Evolutionary conservation across 306 rosid genomes (phyloP).

Genomic region (Quercus robur): DNA sequence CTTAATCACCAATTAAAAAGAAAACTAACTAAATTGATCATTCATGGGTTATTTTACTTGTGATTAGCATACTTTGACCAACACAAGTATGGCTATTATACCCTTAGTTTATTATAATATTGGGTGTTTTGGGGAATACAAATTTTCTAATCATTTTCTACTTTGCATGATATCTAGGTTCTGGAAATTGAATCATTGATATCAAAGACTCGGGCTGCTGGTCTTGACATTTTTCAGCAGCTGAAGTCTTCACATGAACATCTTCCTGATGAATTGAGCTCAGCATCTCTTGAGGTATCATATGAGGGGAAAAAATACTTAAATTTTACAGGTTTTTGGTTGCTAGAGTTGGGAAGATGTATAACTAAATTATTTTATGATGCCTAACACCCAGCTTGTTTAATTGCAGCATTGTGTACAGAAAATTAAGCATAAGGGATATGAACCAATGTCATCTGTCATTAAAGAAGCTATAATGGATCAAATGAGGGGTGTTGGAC

Average conservation of each 20-base stretch:
- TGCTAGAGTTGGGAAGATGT: too few species aligned
- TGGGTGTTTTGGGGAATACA: not conserved
- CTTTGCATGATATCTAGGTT: constrained; percentile 53
- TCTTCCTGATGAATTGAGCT: constrained; percentile 56
- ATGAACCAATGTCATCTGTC: constrained; percentile 48
- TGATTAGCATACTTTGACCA: constrained; percentile 9
- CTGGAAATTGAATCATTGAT: constrained; percentile 63
- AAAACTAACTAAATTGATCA: constrained; percentile 9
- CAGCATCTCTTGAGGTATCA: constrained; percentile 59
- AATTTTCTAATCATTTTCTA: constrained; percentile 26
- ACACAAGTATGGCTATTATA: not conserved
- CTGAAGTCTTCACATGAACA: constrained; percentile 49
- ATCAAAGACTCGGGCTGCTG: constrained; percentile 47
- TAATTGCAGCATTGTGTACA: constrained; percentile 62
- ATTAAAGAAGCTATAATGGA: constrained; percentile 56
- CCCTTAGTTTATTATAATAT: not conserved
- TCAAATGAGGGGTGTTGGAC: constrained; percentile 57
- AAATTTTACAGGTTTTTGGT: not conserved
- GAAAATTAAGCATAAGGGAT: constrained; percentile 65
- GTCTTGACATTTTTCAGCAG: constrained; percentile 53
- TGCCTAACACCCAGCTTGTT: constrained; percentile 1
- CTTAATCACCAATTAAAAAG: constrained; percentile 9
- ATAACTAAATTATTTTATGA: too few species aligned
- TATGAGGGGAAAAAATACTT: constrained; percentile 10
- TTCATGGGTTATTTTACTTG: constrained; percentile 15